Percentiles rank a stretch among this genome's conserved stretches.
phyloP scores from a whole-genome alignment of 441 rosid genomes.

The Pelargonium australe region DNA sequence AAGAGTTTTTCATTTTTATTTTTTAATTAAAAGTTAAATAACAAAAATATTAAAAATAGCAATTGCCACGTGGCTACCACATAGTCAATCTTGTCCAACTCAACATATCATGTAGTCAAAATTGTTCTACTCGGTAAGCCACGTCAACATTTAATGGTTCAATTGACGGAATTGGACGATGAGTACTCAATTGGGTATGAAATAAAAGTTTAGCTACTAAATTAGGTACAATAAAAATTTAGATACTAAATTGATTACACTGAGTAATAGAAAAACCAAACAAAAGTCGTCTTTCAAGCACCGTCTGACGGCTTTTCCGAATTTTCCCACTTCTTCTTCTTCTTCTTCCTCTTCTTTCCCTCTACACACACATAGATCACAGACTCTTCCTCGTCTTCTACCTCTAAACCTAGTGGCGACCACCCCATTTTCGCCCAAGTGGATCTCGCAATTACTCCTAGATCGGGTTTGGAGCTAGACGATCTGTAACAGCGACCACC shows the following conservation, averaged over 20 bases:
- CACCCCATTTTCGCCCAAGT: neutral
- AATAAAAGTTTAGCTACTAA: too few species aligned
- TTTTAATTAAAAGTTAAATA: too few species aligned
- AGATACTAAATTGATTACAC: neutral
- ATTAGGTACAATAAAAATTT: too few species aligned
- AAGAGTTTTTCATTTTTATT: too few species aligned
- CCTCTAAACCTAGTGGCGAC: neutral
- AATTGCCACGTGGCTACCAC: too few species aligned
- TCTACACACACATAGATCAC: neutral
- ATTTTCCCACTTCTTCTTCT: neutral
- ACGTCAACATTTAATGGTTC: too few species aligned
- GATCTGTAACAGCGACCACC: neutral
- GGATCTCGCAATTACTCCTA: neutral
- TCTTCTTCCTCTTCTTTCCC: neutral
- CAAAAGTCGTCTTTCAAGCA: neutral
- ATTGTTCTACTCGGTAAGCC: too few species aligned
- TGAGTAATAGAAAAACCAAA: neutral
- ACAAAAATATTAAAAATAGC: too few species aligned
- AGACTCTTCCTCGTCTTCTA: neutral
- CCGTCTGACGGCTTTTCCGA: neutral
- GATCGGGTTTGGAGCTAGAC: constrained; percentile 4
- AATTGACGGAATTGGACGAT: too few species aligned
- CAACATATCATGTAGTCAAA: too few species aligned
- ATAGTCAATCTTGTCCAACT: too few species aligned
- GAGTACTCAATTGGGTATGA: too few species aligned